phyloP scores from a whole-genome alignment of 1,139 yeast species.

The Suhomyces bokatorum region DNA sequence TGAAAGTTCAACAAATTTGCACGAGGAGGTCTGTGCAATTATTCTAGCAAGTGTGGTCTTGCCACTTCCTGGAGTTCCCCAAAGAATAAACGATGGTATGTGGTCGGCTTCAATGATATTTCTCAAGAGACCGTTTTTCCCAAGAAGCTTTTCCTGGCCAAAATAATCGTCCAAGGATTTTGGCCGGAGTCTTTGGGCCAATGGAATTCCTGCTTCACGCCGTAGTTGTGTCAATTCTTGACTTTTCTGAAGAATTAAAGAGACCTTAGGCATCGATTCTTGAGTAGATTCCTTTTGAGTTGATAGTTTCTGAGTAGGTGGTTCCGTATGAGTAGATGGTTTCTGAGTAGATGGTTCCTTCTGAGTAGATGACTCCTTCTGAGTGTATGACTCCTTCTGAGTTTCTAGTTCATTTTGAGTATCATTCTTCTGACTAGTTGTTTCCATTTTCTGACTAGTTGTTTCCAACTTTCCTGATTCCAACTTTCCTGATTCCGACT shows the following conservation, averaged over 20 bases:
- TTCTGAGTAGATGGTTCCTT: too few species aligned
- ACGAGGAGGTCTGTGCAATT: constrained; percentile 53
- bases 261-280: constrained; percentile 1
- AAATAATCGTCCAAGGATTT: constrained; percentile 68
- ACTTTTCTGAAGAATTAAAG: constrained; percentile 8
- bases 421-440: too few species aligned
- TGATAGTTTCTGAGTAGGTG: too few species aligned
- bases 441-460: neutral
- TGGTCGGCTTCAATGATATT: constrained; percentile 62
- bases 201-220: constrained; percentile 59
- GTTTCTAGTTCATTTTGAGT: too few species aligned
- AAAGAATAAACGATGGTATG: constrained; percentile 82
- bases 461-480: neutral
- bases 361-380: too few species aligned
- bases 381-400: too few species aligned
- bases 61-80: constrained; percentile 98
- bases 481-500: too few species aligned
- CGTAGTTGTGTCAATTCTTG: constrained; percentile 31
- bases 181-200: constrained; percentile 88
- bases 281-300: too few species aligned
- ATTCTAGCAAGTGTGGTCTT: constrained; percentile 77
- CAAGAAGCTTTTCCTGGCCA: constrained; percentile 85
- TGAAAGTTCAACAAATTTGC: constrained; percentile 74
- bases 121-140: constrained; percentile 68
- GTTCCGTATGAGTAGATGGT: too few species aligned